Evolutionary conservation across 108 stramenopile species (phyloP), one percentile per base, ranked within the genome.

Genomic region (Discostella stelligeroides): DNA sequence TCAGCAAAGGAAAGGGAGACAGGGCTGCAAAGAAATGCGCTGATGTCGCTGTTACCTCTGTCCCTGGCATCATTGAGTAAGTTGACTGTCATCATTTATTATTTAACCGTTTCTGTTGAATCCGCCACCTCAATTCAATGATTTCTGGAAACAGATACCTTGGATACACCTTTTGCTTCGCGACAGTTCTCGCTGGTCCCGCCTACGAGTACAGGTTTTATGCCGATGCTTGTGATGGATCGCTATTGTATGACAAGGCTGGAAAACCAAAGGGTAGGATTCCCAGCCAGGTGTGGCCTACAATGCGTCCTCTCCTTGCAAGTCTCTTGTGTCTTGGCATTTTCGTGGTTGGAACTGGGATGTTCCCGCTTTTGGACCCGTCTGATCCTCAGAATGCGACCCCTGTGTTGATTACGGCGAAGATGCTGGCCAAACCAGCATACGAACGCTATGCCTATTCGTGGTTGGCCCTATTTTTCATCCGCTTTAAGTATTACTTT

Each of bases 401-500:
- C 30, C 95, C 95, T 8, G 64, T 79, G 63, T 55, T 93, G 12
- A 62, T 93, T 38, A 75, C 84, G 9, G 86, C 66, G 23, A 80
- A 81, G 21, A 82, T 92, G 68, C 61, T 87, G 60, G 68, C 79
- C 17, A 70, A 84, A 60, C 88, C 94, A 7, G 88, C 87, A 69
- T 58, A 84, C 18, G 41, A 73, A 48, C 89, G 96, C 14, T 83
- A 83, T 56, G 77, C 65, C 11, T 91, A 95, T 69, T 72, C 76
- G 25, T 95, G 89, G 92, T 55, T 95, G 8, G 88, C 89, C 13
- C 84, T 97, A 18, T 91, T 97, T 58, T 92, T 83, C 68, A 66
- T 89, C 56, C 86, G 97, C 45, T 73, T 85, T 66, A 98, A 98
- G 89, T 98, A 98, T 81, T 97, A 95, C 88, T 97, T 98, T 83